phyloP scores from a whole-genome alignment of 1,284 basidiomycete species.

The Rhodotorula mucilaginosa region DNA sequence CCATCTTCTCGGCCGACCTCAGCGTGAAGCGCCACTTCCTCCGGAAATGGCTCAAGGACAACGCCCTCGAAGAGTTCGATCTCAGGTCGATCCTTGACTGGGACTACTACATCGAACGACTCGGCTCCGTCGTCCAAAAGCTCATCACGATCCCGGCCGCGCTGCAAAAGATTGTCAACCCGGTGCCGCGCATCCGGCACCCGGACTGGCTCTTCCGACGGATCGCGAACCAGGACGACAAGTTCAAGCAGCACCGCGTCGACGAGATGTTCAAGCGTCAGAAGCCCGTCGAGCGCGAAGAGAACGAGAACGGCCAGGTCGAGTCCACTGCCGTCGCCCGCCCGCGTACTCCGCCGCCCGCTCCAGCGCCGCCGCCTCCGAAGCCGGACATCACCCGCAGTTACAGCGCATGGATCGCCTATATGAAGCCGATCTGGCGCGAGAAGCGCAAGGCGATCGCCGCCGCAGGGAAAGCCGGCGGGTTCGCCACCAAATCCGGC shows the following conservation, averaged over 20 bases:
- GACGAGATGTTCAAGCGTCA: slow-evolving; percentile 84
- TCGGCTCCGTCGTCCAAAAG: slow-evolving; percentile 98
- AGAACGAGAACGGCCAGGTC: slow-evolving; percentile 59
- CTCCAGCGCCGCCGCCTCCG: slow-evolving; percentile 42
- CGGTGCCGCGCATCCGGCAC: slow-evolving; percentile 91
- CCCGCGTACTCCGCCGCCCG: slow-evolving; percentile 47
- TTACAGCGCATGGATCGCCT: slow-evolving; percentile 77
- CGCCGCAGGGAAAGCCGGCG: slow-evolving; percentile 45
- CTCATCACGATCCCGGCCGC: slow-evolving; percentile 99
- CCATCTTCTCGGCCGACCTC: slow-evolving; percentile 95
- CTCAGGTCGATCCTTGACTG: slow-evolving; percentile 94
- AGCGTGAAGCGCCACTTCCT: slow-evolving; percentile 85
- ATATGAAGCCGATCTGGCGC: slow-evolving; percentile 78
- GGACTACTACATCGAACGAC: slow-evolving; percentile 96
- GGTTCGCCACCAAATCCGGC: slow-evolving; percentile 30
- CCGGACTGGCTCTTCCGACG: slow-evolving; percentile 96
- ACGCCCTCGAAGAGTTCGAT: slow-evolving; percentile 81
- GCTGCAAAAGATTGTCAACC: slow-evolving; percentile 95
- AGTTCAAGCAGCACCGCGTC: slow-evolving; percentile 96
- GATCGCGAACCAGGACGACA: slow-evolving; percentile 85
- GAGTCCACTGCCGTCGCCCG: slow-evolving; percentile 53
- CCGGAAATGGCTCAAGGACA: slow-evolving; percentile 95
- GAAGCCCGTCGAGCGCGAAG: slow-evolving; percentile 39
- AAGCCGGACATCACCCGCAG: slow-evolving; percentile 51
- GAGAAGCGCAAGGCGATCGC: slow-evolving; percentile 57